Conservation (phyloP, 805 yeast species). For the Kodamaea hsintzibuensis region DNA sequence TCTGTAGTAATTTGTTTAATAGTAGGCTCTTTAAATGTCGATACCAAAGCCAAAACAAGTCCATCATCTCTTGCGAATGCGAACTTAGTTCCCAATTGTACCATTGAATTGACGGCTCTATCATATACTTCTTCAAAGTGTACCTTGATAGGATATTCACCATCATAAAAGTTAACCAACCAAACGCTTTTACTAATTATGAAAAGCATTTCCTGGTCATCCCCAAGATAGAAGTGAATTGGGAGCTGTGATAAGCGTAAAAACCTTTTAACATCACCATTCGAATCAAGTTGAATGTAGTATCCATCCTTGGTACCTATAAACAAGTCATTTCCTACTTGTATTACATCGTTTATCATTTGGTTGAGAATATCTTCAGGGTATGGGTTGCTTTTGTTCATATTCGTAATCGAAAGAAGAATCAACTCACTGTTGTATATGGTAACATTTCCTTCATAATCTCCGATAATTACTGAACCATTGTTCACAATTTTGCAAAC, state of each 20-base stretch:
- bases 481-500: neutral
- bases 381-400: constrained; percentile 10
- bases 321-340: constrained; percentile 11
- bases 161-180: constrained; percentile 31
- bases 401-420: neutral
- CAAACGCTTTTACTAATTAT: constrained; percentile 30
- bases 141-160: constrained; percentile 29
- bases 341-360: constrained; percentile 16
- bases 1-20: constrained; percentile 33
- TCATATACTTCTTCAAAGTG: constrained; percentile 39
- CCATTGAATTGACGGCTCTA: constrained; percentile 21
- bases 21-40: constrained; percentile 23
- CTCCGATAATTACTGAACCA: constrained; percentile 2
- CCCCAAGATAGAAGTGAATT: constrained; percentile 18
- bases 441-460: constrained; percentile 2
- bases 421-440: neutral
- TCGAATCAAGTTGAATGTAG: constrained; percentile 18
- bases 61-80: constrained; percentile 40
- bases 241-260: constrained; percentile 30
- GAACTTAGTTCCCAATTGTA: constrained; percentile 17
- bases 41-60: constrained; percentile 26
- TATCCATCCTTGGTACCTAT: constrained; percentile 39
- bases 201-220: constrained; percentile 24
- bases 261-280: constrained; percentile 15
- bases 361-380: neutral